Conservation (phyloP, 441 rosid genomes). For the Gossypium laxum region DNA sequence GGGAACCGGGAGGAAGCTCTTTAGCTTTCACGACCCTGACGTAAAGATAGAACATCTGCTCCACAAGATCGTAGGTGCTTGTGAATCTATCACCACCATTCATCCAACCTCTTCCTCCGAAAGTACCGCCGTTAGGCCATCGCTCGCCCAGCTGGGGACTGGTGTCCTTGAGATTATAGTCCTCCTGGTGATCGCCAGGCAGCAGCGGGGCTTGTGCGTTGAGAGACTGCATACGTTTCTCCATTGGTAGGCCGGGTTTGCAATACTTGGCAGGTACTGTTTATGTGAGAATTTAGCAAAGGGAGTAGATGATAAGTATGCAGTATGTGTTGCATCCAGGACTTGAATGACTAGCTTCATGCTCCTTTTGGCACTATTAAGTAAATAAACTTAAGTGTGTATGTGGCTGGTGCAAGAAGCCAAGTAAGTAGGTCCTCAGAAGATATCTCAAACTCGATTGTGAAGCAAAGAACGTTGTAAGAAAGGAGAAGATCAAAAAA, state of each 20-base stretch:
- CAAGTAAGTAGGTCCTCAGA: constrained; percentile 23
- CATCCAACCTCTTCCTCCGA: constrained; percentile 52
- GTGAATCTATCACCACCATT: constrained; percentile 44
- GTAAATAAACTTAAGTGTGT: neutral
- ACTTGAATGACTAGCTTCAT: constrained; percentile 46
- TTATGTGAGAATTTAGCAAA: constrained; percentile 33
- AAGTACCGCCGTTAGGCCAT: constrained; percentile 44
- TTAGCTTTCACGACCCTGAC: constrained; percentile 52
- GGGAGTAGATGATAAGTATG: constrained; percentile 37
- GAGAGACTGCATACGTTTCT: constrained; percentile 38
- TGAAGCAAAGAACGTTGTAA: constrained; percentile 51
- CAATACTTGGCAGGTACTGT: constrained; percentile 26
- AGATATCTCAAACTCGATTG: constrained; percentile 32
- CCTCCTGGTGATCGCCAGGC: constrained; percentile 31
- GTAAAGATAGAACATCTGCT: constrained; percentile 68
- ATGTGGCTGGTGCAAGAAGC: constrained; percentile 16
- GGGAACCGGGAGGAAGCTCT: constrained; percentile 38
- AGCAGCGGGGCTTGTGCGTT: constrained; percentile 23
- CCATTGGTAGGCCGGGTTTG: constrained; percentile 14
- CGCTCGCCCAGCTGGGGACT: constrained; percentile 53
- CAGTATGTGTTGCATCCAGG: constrained; percentile 45
- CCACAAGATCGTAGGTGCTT: constrained; percentile 67
- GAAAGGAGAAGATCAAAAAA: constrained; percentile 19
- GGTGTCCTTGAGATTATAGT: constrained; percentile 56
- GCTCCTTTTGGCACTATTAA: constrained; percentile 23